Evolutionary conservation across 139 green algal species (phyloP).

Genomic region (Chlorella sorokiniana): DNA sequence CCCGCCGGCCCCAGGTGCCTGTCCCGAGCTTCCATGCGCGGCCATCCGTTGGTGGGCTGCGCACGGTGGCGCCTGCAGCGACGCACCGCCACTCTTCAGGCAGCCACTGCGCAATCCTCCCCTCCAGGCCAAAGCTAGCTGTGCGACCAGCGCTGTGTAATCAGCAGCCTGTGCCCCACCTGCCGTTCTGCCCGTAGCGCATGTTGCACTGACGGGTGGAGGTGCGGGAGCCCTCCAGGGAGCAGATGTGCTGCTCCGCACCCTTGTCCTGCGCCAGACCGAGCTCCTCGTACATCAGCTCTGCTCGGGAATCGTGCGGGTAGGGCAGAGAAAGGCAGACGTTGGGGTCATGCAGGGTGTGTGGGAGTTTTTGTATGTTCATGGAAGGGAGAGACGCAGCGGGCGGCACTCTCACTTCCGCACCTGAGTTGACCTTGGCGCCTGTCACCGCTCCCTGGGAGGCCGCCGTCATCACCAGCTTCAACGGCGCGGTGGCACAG

Average conservation of each 20-base stretch:
- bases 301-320: neutral
- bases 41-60: too few relatives aligned
- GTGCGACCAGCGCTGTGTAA: neutral
- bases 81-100: too few relatives aligned
- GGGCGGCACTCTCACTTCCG: neutral
- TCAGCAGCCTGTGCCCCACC: neutral
- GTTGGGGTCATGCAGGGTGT: too few relatives aligned
- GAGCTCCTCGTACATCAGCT: conserved; percentile 43
- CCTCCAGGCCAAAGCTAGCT: too few relatives aligned
- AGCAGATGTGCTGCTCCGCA: conserved; percentile 1
- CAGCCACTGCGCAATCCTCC: too few relatives aligned
- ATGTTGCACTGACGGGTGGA: neutral
- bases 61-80: too few relatives aligned
- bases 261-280: conserved; percentile 19
- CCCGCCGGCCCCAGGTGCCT: too few relatives aligned
- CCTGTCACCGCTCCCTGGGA: conserved; percentile 27
- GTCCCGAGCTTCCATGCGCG: too few relatives aligned
- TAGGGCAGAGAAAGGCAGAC: neutral
- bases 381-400: neutral
- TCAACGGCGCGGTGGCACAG: conserved; percentile 26
- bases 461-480: conserved; percentile 38
- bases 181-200: neutral
- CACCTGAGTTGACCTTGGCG: conserved; percentile 34
- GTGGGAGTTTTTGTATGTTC: neutral
- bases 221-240: conserved; percentile 11